Evolutionary conservation across 1,284 basidiomycete species (phyloP).

Genomic region (Cryptococcus sp.): DNA sequence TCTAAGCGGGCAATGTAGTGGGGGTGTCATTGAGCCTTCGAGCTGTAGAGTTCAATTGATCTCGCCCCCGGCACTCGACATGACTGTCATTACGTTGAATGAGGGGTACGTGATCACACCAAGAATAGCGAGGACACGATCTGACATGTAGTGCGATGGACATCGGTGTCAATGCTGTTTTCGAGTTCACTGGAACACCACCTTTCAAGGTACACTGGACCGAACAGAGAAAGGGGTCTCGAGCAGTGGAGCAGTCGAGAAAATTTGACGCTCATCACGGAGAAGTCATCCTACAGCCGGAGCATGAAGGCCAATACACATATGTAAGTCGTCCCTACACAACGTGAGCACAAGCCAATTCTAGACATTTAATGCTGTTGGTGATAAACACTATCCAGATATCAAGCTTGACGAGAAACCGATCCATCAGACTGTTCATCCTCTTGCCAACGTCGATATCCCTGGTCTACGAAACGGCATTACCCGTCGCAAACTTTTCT

Average conservation of each 20-base stretch:
- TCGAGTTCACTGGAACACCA: conserved; percentile 81
- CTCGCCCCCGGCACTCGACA: conserved; percentile 71
- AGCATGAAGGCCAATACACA: conserved; percentile 74
- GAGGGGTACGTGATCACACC: conserved; percentile 63
- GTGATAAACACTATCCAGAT: conserved; percentile 78
- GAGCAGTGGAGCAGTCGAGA: conserved; percentile 53
- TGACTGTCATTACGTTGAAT: conserved; percentile 84
- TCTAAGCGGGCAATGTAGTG: conserved; percentile 71
- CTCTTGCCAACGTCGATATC: conserved; percentile 74
- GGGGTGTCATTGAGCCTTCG: conserved; percentile 75
- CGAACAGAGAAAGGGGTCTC: conserved; percentile 65
- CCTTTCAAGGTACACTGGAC: conserved; percentile 82
- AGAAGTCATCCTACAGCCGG: conserved; percentile 80
- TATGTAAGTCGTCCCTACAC: conserved; percentile 51
- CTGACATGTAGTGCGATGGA: conserved; percentile 72
- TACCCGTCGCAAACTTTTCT: conserved; percentile 48
- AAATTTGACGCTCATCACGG: conserved; percentile 69
- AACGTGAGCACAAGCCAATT: not conserved
- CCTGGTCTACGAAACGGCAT: conserved; percentile 41
- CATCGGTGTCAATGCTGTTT: conserved; percentile 80
- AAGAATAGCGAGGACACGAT: conserved; percentile 6
- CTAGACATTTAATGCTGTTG: conserved; percentile 65
- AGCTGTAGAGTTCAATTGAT: conserved; percentile 68
- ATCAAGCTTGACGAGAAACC: conserved; percentile 64
- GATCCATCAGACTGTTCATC: conserved; percentile 82